A percentile compares a stretch with the other conserved stretches of the same genome.
Conservation (phyloP, 164 flowering plant species). For the Saururus chinensis region DNA sequence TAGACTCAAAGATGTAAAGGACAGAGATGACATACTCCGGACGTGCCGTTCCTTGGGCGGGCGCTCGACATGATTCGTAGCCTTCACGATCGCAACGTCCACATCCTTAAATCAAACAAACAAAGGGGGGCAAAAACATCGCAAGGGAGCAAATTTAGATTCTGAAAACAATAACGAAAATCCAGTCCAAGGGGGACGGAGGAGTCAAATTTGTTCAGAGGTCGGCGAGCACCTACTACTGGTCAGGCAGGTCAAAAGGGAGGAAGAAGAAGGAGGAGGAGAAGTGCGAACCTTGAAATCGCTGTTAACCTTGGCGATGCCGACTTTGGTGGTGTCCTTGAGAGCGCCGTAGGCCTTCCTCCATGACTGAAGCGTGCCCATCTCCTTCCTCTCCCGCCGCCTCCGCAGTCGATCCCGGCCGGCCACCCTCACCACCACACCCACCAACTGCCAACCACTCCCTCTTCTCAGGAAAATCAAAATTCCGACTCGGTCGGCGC, state of each 20-base stretch:
- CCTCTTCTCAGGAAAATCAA: not conserved
- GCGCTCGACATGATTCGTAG: conserved; percentile 91
- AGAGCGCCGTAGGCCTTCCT: conserved; percentile 85
- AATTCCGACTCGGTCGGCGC: too few species aligned
- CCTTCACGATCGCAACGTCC: conserved; percentile 96
- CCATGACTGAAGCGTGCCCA: conserved; percentile 71
- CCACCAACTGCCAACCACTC: not conserved
- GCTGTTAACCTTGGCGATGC: conserved; percentile 85
- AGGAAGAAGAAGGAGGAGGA: conserved; percentile 4
- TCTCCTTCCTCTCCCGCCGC: conserved; percentile 13
- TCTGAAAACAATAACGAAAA: too few species aligned
- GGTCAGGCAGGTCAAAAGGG: not conserved
- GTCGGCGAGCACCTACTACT: too few species aligned
- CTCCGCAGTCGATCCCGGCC: not conserved
- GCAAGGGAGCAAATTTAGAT: too few species aligned
- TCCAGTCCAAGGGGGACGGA: too few species aligned
- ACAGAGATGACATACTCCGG: conserved; percentile 45
- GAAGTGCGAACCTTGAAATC: conserved; percentile 53
- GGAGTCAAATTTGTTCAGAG: too few species aligned
- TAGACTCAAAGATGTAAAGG: not conserved
- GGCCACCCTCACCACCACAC: not conserved
- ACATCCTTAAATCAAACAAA: conserved; percentile 45
- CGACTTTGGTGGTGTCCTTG: conserved; percentile 83
- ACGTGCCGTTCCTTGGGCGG: conserved; percentile 96
- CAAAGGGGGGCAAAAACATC: not conserved